Conservation (phyloP, 192 early-diverging fungal genomes). For the Entomortierella parvispora region DNA sequence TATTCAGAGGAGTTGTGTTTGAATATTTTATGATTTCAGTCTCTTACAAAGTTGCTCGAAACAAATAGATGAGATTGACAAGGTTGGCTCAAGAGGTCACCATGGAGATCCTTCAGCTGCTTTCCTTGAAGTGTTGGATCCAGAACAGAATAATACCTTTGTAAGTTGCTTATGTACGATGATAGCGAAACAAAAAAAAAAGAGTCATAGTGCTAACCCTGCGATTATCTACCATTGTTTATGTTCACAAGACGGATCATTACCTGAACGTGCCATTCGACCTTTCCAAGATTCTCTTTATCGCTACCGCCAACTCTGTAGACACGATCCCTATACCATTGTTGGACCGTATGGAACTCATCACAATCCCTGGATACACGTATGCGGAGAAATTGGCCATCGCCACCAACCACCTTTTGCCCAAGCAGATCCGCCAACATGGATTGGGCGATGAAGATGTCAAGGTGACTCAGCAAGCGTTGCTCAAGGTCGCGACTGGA, state of each 20-base stretch:
- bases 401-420: constrained; percentile 75
- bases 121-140: constrained; percentile 87
- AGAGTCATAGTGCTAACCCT: too few species aligned
- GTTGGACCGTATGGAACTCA: constrained; percentile 87
- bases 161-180: too few species aligned
- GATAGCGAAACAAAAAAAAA: too few species aligned
- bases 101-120: constrained; percentile 85
- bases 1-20: not conserved
- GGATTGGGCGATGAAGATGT: constrained; percentile 63
- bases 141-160: constrained; percentile 87
- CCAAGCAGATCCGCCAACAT: constrained; percentile 77
- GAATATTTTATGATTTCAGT: not conserved
- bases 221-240: too few species aligned
- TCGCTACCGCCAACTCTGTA: constrained; percentile 84
- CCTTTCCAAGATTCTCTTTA: constrained; percentile 77
- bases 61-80: constrained; percentile 84
- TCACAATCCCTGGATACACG: constrained; percentile 81
- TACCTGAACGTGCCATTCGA: constrained; percentile 78
- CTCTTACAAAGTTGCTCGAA: not conserved
- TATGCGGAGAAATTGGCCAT: constrained; percentile 87
- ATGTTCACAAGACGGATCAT: constrained; percentile 81
- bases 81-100: constrained; percentile 69
- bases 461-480: constrained; percentile 61
- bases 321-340: constrained; percentile 83
- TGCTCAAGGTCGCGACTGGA: constrained; percentile 69